These are phyloP conservation scores for Melocanna baccifera DNA, from an alignment of 176 grass and related monocot genomes.

Conservation along the genomic window DNA sequence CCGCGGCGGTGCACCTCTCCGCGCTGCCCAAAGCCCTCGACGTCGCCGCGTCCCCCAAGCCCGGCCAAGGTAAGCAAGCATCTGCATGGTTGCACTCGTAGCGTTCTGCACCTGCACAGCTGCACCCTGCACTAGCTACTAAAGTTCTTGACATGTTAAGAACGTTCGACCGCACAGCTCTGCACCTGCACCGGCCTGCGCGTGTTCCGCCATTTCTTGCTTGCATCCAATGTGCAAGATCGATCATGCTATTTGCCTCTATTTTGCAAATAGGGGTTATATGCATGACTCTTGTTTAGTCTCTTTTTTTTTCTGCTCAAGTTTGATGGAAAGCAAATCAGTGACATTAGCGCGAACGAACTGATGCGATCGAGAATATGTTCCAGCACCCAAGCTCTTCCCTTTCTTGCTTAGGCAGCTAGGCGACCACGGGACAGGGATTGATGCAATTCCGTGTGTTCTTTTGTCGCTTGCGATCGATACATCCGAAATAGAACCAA, in stretches of 20 bases:
- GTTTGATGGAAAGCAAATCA: neutral
- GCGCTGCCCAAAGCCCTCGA: slow-evolving; percentile 49
- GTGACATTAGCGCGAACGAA: neutral
- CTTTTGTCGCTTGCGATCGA: neutral
- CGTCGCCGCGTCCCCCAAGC: slow-evolving; percentile 38
- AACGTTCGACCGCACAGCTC: neutral
- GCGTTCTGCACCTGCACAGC: neutral
- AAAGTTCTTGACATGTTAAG: neutral
- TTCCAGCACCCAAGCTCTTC: neutral
- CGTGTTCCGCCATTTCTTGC: neutral
- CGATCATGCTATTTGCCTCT: neutral
- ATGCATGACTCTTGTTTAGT: too few species aligned
- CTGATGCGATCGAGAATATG: too few species aligned
- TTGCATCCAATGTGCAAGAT: neutral
- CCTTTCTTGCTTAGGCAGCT: neutral
- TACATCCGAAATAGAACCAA: neutral
- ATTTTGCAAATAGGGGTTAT: neutral
- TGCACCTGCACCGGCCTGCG: neutral
- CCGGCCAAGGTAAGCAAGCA: slow-evolving; percentile 46
- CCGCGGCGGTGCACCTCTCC: slow-evolving; percentile 44
- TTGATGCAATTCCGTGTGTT: neutral
- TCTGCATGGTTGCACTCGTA: neutral
- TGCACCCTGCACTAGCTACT: neutral
- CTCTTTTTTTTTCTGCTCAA: neutral
- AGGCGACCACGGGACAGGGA: neutral